Percentiles rank a stretch among this genome's conserved stretches.
Evolutionary conservation across 1,284 basidiomycete genomes (phyloP).

Genomic region (Moesziomyces antarcticus): DNA sequence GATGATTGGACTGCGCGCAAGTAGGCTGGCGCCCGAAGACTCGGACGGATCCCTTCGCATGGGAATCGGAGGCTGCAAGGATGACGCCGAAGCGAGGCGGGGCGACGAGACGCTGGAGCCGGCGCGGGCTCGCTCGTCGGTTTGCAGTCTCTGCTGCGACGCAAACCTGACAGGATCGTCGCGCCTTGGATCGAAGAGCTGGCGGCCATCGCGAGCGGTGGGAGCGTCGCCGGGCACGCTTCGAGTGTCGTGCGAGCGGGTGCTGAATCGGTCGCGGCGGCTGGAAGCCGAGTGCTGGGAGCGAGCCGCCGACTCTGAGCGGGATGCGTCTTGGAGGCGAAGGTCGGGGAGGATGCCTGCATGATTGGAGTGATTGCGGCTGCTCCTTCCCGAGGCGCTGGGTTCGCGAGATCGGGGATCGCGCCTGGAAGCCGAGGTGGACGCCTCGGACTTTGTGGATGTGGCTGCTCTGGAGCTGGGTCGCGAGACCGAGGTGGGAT

Average conservation of each 20-base stretch:
- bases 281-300: constrained; percentile 24
- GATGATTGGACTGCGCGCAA: constrained; percentile 28
- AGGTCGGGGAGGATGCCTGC: constrained; percentile 25
- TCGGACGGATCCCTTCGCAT: constrained; percentile 34
- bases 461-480: constrained; percentile 7
- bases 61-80: constrained; percentile 25
- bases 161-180: constrained; percentile 78
- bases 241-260: constrained; percentile 30
- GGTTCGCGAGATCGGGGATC: constrained; percentile 20
- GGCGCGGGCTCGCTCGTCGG: constrained; percentile 22
- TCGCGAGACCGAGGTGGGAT: constrained; percentile 1
- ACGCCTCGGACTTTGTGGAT: constrained; percentile 18
- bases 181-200: constrained; percentile 81
- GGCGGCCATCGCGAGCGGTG: constrained; percentile 32
- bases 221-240: constrained; percentile 30
- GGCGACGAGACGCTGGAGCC: constrained; percentile 13
- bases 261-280: constrained; percentile 30
- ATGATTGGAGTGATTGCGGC: constrained; percentile 26
- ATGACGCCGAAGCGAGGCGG: constrained; percentile 11
- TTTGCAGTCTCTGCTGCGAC: constrained; percentile 31
- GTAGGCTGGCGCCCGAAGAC: constrained; percentile 18
- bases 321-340: constrained; percentile 17
- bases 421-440: constrained; percentile 20
- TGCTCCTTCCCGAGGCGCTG: constrained; percentile 20
- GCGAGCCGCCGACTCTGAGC: constrained; percentile 25